Base-by-base conservation (phyloP, 2,329 filamentous ascomycete species). In the Lasiodiplodia sp. region DNA sequence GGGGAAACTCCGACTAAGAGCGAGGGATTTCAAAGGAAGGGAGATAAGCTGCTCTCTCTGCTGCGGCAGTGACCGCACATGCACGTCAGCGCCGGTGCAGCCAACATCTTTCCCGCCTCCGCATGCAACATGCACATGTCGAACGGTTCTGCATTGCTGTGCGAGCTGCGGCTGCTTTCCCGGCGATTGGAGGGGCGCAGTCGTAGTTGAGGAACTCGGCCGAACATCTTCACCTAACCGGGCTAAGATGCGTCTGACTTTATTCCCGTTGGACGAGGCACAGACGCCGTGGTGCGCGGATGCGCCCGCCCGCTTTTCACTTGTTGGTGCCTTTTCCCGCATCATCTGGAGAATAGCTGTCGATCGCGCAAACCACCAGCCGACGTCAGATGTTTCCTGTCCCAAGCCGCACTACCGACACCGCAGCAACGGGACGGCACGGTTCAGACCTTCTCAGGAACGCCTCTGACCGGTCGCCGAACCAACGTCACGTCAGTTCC, bases 51-150 rank as follows among this genome's bases (percentile, higher is more conserved):
- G 44, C 28, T 38, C 5, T 10, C 11, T 21, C 34, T 21, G 34
- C 31, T 38, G 55, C 55, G 25, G 34, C 60, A 37, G 57, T 25
- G 37, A 31, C 37, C 31, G n/a, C 53, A 58, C 16, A 52, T 38
- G 60, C 60, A 53, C 60, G 60, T 64, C 60, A 64, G 60, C 60
- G 60, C 44, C 34, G 18, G 44, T 38, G 60, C 60, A 60, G 56
- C 14, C 28, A 21, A 21, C 31, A 21, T 37, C 40, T 4, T 28
- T 16, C 21, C 14, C 18, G 23, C 18, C 55, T 57, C 31, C 34
- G 23, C 14, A 21, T 60, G 56, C 56, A 44, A 58, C 53, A 37
- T 62, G 57, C 57, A 49, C 38, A 23, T 23, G 28, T 58, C 55
- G 55, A 40, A 58, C 55, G 55, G 31, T 38, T 21, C 37, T 40